Percentiles rank a stretch among this genome's conserved stretches.
phyloP scores from a whole-genome alignment of 2,329 filamentous ascomycete genomes.

The Cladosporium sp. region DNA sequence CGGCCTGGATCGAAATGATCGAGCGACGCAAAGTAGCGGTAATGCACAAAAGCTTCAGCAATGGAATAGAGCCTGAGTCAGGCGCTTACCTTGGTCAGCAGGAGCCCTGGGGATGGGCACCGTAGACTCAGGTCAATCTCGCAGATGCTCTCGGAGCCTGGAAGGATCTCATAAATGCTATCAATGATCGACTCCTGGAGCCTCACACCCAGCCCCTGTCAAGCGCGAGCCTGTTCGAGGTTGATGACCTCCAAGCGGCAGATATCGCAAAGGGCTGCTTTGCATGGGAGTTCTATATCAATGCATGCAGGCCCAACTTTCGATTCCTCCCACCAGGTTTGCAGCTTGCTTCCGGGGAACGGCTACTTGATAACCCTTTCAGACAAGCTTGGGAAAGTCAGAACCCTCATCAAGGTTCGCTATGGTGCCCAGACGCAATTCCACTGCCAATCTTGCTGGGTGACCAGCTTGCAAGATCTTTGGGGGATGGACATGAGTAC shows the following conservation, averaged over 20 bases:
- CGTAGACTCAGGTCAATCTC: background rate
- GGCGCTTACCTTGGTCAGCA: background rate
- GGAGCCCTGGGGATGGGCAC: background rate
- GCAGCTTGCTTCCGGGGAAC: background rate
- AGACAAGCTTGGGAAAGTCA: background rate
- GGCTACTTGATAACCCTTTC: background rate
- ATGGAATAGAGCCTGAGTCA: background rate
- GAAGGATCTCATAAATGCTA: background rate
- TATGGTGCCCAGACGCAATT: background rate
- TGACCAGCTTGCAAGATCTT: background rate
- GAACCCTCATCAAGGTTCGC: background rate
- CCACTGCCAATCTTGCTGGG: slow-evolving; percentile 9
- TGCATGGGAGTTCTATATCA: background rate
- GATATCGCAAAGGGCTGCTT: background rate
- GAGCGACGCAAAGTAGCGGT: slow-evolving; percentile 6
- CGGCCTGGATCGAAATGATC: slow-evolving; percentile 6
- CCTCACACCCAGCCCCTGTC: background rate
- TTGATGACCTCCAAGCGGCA: background rate
- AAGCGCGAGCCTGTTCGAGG: background rate
- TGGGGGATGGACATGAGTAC: background rate
- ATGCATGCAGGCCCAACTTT: background rate
- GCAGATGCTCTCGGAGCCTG: background rate
- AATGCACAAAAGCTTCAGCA: background rate
- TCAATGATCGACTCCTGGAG: background rate
- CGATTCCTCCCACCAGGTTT: background rate